Evolutionary conservation across 148 eudicot genomes (phyloP).

Genomic region (Salicornia ramosissima): DNA sequence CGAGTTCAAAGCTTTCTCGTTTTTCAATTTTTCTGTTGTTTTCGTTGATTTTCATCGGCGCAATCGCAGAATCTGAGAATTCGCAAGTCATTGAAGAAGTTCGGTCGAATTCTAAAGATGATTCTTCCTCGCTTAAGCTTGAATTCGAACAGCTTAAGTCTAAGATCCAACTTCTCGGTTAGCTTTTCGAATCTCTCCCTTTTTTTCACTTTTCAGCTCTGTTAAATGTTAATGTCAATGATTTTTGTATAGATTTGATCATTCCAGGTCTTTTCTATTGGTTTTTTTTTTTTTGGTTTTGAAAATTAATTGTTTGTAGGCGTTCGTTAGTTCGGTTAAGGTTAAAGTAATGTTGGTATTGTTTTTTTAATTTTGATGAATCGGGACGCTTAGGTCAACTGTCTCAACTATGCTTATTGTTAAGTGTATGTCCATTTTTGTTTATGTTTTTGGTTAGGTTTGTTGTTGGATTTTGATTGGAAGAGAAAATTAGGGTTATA

Average conservation of each 20-base stretch:
- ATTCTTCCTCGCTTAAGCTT: slow-evolving; percentile 33
- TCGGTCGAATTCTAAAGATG: slow-evolving; percentile 28
- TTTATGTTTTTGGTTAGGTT: not conserved
- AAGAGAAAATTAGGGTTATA: not conserved
- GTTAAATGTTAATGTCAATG: not conserved
- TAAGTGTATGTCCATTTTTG: not conserved
- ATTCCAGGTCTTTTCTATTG: not conserved
- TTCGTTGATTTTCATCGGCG: slow-evolving; percentile 10
- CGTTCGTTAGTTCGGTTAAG: not conserved
- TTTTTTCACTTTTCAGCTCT: not conserved
- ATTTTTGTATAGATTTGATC: not conserved
- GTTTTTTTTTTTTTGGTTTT: not conserved
- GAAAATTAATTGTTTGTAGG: not conserved
- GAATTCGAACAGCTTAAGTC: slow-evolving; percentile 57
- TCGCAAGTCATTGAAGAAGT: slow-evolving; percentile 21
- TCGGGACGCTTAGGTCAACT: too few relatives aligned
- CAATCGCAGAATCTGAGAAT: slow-evolving; percentile 17
- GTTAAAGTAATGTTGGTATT: not conserved
- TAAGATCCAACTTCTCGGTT: slow-evolving; percentile 56
- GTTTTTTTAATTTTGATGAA: too few relatives aligned
- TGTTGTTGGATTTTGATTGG: slow-evolving; percentile 6
- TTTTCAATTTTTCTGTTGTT: slow-evolving; percentile 19
- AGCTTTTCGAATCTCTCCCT: not conserved
- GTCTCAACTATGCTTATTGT: slow-evolving; percentile 3
- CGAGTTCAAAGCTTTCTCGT: slow-evolving; percentile 15